phyloP scores from a whole-genome alignment of 345 rosid genomes.

The Reutealis trisperma region DNA sequence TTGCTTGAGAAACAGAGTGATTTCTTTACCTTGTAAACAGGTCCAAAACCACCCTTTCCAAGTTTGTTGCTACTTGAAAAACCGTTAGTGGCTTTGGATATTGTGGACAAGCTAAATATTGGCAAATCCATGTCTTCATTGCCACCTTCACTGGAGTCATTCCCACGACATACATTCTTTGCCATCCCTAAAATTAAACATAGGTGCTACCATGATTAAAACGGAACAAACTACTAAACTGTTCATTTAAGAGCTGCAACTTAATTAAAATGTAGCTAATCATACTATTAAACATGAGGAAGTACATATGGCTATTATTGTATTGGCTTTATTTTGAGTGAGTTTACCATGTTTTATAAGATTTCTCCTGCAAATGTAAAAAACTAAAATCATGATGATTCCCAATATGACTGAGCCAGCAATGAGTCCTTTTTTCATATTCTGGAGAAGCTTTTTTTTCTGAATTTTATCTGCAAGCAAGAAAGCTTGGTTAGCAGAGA shows the following conservation, averaged over 20 bases:
- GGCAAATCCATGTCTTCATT: constrained; percentile 4
- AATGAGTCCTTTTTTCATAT: constrained; percentile 2
- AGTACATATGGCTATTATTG: no score
- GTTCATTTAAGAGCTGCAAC: neutral
- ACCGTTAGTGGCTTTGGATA: neutral
- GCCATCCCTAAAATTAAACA: neutral
- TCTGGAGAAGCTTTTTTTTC: neutral
- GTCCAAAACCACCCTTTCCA: constrained; percentile 19
- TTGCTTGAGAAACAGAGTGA: neutral
- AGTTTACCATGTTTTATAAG: constrained; percentile 3
- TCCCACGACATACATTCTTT: neutral
- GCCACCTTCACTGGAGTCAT: neutral
- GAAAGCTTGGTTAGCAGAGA: neutral
- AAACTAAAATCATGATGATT: neutral
- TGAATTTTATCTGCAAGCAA: constrained; percentile 14
- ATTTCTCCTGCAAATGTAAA: neutral
- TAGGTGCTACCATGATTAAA: neutral
- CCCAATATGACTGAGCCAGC: neutral
- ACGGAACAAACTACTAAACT: neutral
- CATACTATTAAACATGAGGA: no score
- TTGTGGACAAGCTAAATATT: neutral
- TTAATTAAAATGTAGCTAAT: no score
- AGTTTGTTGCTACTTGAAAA: neutral
- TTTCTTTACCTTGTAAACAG: neutral
- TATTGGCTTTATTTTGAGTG: no score